Base-by-base conservation (phyloP, 2,329 filamentous ascomycete species). In the Teratosphaeriaceae sp. region DNA sequence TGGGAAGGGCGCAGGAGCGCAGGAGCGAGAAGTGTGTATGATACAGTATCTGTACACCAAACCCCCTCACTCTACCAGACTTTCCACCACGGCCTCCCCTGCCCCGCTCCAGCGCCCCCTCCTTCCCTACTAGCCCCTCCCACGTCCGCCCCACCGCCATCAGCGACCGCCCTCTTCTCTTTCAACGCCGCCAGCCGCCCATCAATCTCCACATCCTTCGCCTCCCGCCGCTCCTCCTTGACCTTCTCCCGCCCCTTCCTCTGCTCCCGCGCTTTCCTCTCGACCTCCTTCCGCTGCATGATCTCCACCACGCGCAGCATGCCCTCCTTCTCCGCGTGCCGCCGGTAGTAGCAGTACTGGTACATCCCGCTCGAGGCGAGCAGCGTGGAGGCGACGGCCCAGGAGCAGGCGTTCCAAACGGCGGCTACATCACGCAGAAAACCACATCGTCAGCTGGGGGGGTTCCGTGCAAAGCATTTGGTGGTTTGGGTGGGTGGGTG, bases 241-340 rank as follows among this genome's bases (percentile, higher is more conserved):
- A 57, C 38, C 40, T 57, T 57, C 46, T 70, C 68, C 50, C n/a
- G n/a, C n/a, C n/a, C n/a, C n/a, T 65, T 67, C 46, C 65, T 65
- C n/a, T 63, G 63, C 50, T 69, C 69, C 29, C 70, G 64, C 34
- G 61, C 74, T 60, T 81, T 77, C 45, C 60, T 58, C 63, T 85
- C 80, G 3, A 74, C 71, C 58, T 85, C 81, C 64, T 88, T 81
- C 55, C 78, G 73, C 58, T 84, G 80, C 64, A 90, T 83, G 45
- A 92, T 78, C 60, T 94, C 87, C 43, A 94, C 83, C 3, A 85
- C 85, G 51, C 88, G 74, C 63, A 85, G 84, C 81, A 98, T 90
- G 49, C 87, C 84, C 48, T 82, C 79, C 55, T 82, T 78, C 66
- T 97, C 90, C 47, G 83, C 74, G 37, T 78, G 73, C 46, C 88